Evolutionary conservation across 805 yeast genomes (phyloP).

Genomic region (Cyberlindnera meyerae): DNA sequence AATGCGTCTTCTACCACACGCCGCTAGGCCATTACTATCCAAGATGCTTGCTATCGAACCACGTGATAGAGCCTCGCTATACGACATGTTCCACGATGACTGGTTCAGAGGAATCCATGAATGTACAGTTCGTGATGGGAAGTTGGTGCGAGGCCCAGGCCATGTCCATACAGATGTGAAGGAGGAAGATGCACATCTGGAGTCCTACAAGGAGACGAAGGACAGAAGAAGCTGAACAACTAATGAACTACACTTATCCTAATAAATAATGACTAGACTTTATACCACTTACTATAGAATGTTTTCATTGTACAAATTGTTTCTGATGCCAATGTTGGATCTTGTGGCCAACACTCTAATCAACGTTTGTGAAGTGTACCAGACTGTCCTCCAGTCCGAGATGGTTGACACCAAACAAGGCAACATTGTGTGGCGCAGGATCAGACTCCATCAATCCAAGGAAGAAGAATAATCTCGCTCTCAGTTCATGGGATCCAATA

Average conservation of each 20-base stretch:
- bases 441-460: conserved; percentile 36
- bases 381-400: conserved; percentile 7
- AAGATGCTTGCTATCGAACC: conserved; percentile 63
- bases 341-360: conserved; percentile 8
- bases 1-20: conserved; percentile 78
- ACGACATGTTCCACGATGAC: conserved; percentile 60
- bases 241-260: too few relatives aligned
- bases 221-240: conserved; percentile 5
- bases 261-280: background rate
- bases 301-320: too few relatives aligned
- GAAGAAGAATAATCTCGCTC: conserved; percentile 36
- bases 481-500: conserved; percentile 31
- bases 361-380: conserved; percentile 10
- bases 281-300: background rate
- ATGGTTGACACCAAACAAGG: conserved; percentile 30
- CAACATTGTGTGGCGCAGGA: conserved; percentile 25
- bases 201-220: conserved; percentile 34
- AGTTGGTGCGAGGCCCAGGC: conserved; percentile 38
- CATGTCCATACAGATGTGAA: conserved; percentile 47
- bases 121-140: conserved; percentile 48
- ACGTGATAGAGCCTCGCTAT: conserved; percentile 55
- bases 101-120: conserved; percentile 63
- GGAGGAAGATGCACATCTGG: conserved; percentile 43
- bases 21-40: conserved; percentile 70
- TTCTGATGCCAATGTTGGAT: conserved; percentile 16